Base-by-base conservation (phyloP, 2,329 filamentous ascomycete species). In the Tolypocladium nubicola region DNA sequence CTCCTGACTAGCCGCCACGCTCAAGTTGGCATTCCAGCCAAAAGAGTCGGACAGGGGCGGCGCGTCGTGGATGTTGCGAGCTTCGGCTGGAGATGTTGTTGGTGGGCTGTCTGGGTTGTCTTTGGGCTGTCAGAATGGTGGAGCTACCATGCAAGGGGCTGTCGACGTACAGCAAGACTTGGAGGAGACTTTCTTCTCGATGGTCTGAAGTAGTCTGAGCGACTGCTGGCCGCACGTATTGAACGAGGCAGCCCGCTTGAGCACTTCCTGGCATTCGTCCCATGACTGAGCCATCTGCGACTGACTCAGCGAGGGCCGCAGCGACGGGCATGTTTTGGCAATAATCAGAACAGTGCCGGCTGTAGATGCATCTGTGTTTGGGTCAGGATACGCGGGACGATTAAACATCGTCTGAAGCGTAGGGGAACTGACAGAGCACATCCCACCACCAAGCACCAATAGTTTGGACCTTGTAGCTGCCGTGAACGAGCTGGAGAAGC, bases 371-470 rank as follows among this genome's bases (percentile, higher is more conserved):
- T 65, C 62, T 65, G 47, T 14, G 4, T 14, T 21, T 4, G 1
- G 5, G 41, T 26, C 9, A 26, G 41, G n/a, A 23, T n/a, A 26
- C 10, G 41, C 26, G 10, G 4, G 3, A 5, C n/a, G 10, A 13
- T 4, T 5, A 43, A 9, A 21, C n/a, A 43, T 5, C 7, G 11
- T 21, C 11, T 4, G n/a, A 43, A 4, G 8, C n/a, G 4, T 3
- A n/a, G n/a, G 10, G 11, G 11, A 43, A 63, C 69, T 41, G 64
- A 72, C 71, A 74, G 19, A 73, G 71, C 11, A 67, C 69, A 56
- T 73, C 73, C 58, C 72, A 73, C 71, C 71, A 73, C 71, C 70
- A 72, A 4, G 66, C 62, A 26, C 68, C 69, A 3, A 66, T 65
- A 1, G 61, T 43, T 1, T 65, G 59, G 1, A 66, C 66, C 43